A percentile compares a stretch with the other conserved stretches of the same genome.
Evolutionary conservation across 371 early-diverging fungal species (phyloP).

Genomic region (Dentiscutata heterogama): DNA sequence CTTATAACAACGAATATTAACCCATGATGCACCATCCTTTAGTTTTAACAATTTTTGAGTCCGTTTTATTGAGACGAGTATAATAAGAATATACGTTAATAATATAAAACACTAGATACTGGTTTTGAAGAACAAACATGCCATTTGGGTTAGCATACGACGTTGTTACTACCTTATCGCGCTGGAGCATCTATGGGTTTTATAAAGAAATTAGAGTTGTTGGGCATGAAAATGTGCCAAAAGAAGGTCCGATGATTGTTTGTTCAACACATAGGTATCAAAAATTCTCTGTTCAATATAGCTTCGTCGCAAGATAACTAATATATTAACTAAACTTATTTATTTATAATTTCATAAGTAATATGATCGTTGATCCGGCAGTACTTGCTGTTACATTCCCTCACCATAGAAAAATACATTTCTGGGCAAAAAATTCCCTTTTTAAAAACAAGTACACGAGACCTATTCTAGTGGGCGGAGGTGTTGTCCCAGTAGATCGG

Average conservation of each 20-base stretch:
- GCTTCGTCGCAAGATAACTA: too few relatives aligned
- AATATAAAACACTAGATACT: background rate
- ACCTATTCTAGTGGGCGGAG: constrained; percentile 57
- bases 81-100: too few relatives aligned
- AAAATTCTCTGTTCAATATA: too few relatives aligned
- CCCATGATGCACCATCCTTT: constrained; percentile 62
- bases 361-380: constrained; percentile 69
- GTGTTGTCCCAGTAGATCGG: constrained; percentile 69
- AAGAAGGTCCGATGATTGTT: constrained; percentile 41
- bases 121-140: background rate
- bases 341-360: constrained; percentile 43
- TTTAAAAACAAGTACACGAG: constrained; percentile 58
- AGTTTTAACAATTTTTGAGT: too few relatives aligned
- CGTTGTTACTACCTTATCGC: constrained; percentile 26
- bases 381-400: constrained; percentile 62
- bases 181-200: constrained; percentile 41
- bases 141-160: constrained; percentile 43
- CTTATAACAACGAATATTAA: constrained; percentile 15
- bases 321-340: background rate
- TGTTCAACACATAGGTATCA: constrained; percentile 42
- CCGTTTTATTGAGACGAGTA: too few relatives aligned
- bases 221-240: constrained; percentile 41
- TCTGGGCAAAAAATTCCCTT: constrained; percentile 69
- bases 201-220: constrained; percentile 34
- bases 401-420: constrained; percentile 60